Evolutionary conservation across 2,329 filamentous ascomycete species (phyloP).

Genomic region (Pseudocercospora eumusae): DNA sequence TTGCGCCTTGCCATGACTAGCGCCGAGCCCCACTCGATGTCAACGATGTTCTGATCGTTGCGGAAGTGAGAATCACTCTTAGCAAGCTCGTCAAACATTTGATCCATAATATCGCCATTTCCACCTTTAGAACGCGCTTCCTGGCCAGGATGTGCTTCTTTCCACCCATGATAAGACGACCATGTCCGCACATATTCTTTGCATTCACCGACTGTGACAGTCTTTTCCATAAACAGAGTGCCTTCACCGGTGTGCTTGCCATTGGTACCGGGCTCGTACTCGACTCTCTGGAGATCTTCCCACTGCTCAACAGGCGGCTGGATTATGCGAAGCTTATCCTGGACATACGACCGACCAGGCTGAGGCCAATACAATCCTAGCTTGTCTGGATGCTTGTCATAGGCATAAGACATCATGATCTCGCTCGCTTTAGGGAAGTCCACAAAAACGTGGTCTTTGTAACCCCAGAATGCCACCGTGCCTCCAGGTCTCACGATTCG

Average conservation of each 20-base stretch:
- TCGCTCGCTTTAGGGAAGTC: conserved; percentile 55
- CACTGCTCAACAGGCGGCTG: conserved; percentile 56
- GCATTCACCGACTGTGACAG: conserved; percentile 58
- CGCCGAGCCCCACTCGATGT: conserved; percentile 63
- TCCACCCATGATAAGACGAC: conserved; percentile 62
- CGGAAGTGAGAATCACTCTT: conserved; percentile 56
- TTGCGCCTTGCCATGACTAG: conserved; percentile 58
- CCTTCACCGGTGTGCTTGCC: conserved; percentile 46
- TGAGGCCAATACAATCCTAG: conserved; percentile 64
- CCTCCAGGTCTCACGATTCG: conserved; percentile 58
- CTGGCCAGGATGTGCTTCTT: conserved; percentile 55
- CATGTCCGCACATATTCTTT: conserved; percentile 65
- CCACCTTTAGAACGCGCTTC: conserved; percentile 57
- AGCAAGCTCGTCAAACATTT: conserved; percentile 61
- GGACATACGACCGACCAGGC: conserved; percentile 59
- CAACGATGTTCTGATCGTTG: conserved; percentile 53
- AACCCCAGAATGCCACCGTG: conserved; percentile 66
- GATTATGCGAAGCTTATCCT: conserved; percentile 55
- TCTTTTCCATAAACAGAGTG: conserved; percentile 56
- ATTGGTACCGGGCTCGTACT: conserved; percentile 58
- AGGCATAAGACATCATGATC: conserved; percentile 59
- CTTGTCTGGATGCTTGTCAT: conserved; percentile 51
- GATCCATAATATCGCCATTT: conserved; percentile 62
- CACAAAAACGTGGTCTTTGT: conserved; percentile 64
- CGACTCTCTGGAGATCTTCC: conserved; percentile 54